These are phyloP conservation scores for Penicillium sp. DNA, from an alignment of 2,329 filamentous ascomycete genomes.

Conservation along the genomic window DNA sequence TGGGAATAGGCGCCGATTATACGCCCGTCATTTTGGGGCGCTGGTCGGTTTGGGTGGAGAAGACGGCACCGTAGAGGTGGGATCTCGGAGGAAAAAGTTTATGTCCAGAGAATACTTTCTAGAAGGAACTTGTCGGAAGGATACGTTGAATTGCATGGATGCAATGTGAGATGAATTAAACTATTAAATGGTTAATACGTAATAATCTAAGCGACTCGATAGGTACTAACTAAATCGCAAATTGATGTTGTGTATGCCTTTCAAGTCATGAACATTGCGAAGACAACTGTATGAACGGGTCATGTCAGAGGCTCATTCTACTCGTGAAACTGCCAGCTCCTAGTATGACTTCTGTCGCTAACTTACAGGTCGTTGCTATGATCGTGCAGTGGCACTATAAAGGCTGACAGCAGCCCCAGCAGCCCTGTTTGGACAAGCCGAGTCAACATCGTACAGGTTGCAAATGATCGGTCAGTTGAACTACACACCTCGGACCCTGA, in stretches of 20 bases:
- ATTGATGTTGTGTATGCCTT: background rate
- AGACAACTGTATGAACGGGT: background rate
- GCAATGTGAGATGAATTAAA: no score
- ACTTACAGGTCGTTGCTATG: background rate
- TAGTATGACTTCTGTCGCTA: background rate
- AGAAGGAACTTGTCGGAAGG: no score
- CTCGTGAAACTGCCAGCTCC: background rate
- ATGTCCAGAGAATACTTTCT: no score
- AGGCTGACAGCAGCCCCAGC: background rate
- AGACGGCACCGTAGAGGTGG: no score
- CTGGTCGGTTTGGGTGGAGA: no score
- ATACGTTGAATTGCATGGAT: no score
- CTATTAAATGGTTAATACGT: no score
- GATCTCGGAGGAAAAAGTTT: no score
- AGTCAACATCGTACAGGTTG: background rate
- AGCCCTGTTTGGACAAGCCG: background rate
- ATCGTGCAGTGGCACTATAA: background rate
- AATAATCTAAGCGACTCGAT: no score
- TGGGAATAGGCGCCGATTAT: no score
- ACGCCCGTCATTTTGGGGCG: no score
- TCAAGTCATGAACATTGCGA: background rate
- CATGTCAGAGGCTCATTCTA: background rate
- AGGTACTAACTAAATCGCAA: no score
- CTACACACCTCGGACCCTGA: background rate
- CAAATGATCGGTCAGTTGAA: background rate